Evolutionary conservation across 2,329 filamentous ascomycete species (phyloP).

Genomic region (Hymenoscyphus repandus): DNA sequence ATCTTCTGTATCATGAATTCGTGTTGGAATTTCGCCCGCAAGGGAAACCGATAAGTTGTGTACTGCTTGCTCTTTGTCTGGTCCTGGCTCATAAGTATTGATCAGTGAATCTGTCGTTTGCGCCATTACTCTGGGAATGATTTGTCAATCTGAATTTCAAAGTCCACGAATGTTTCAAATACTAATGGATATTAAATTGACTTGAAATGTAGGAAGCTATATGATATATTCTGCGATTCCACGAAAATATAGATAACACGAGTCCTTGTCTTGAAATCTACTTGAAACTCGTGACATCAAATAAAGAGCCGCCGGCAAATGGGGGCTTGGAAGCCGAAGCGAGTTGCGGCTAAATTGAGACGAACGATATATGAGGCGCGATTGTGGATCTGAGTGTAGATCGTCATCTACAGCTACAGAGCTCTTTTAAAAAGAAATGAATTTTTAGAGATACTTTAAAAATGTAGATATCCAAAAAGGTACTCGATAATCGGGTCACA

Average conservation of each 20-base stretch:
- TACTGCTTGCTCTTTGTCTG: slow-evolving; percentile 4
- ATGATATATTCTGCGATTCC: background rate
- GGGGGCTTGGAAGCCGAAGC: background rate
- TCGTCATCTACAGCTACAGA: too few species aligned
- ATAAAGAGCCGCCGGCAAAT: slow-evolving; percentile 3
- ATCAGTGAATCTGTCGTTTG: background rate
- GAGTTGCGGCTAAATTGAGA: background rate
- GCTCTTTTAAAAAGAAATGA: too few species aligned
- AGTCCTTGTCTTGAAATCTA: slow-evolving; percentile 7
- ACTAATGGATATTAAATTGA: too few species aligned
- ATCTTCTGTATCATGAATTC: slow-evolving; percentile 7
- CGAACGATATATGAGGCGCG: too few species aligned
- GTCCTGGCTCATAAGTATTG: slow-evolving; percentile 12
- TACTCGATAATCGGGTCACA: too few species aligned
- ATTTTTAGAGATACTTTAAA: too few species aligned
- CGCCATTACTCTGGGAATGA: slow-evolving; percentile 6
- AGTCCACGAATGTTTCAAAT: too few species aligned
- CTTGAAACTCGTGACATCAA: slow-evolving; percentile 4
- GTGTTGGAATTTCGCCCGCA: slow-evolving; percentile 1
- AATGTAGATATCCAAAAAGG: too few species aligned
- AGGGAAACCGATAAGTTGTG: slow-evolving; percentile 6
- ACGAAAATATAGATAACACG: slow-evolving; percentile 6
- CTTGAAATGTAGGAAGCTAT: too few species aligned
- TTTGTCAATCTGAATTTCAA: background rate
- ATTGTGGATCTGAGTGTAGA: too few species aligned